Evolutionary conservation across 805 yeast genomes (phyloP).

Genomic region (Priceomyces fermenticarens): DNA sequence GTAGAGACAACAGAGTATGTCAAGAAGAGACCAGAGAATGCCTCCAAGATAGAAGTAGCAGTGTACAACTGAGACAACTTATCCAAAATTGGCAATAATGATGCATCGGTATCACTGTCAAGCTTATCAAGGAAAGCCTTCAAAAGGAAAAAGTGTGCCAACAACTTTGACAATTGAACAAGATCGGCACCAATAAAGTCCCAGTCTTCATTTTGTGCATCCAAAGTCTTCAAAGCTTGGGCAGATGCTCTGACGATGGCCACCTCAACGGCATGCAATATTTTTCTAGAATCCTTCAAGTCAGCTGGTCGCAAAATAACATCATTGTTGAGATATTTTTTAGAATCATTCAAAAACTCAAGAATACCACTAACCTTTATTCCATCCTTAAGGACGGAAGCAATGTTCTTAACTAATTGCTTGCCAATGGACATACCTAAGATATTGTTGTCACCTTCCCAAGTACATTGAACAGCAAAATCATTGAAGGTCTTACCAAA

Average conservation of each 20-base stretch:
- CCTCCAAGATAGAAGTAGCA: slow-evolving; percentile 47
- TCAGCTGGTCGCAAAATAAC: slow-evolving; percentile 11
- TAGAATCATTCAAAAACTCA: slow-evolving; percentile 36
- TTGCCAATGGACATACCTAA: slow-evolving; percentile 81
- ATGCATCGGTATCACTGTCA: slow-evolving; percentile 24
- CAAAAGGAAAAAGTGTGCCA: slow-evolving; percentile 44
- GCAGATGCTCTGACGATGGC: slow-evolving; percentile 38
- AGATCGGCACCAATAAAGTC: slow-evolving; percentile 46
- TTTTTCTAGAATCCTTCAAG: slow-evolving; percentile 19
- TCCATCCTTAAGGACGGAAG: slow-evolving; percentile 34
- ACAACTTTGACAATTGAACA: slow-evolving; percentile 43
- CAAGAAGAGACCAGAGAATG: slow-evolving; percentile 68
- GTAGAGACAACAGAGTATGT: slow-evolving; percentile 57
- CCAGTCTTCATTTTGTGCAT: slow-evolving; percentile 36
- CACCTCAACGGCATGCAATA: slow-evolving; percentile 27
- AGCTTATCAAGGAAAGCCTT: slow-evolving; percentile 35
- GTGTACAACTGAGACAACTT: slow-evolving; percentile 55
- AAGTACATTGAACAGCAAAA: slow-evolving; percentile 95
- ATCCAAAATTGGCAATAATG: slow-evolving; percentile 47
- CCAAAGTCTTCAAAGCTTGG: slow-evolving; percentile 28
- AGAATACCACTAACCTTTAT: slow-evolving; percentile 45
- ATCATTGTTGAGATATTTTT: slow-evolving; percentile 19
- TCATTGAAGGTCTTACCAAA: slow-evolving; percentile 83
- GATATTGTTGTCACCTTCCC: slow-evolving; percentile 95
- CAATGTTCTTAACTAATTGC: slow-evolving; percentile 56